phyloP scores from a whole-genome alignment of 1,139 yeast species.

The Blastobotrys buckinghamii region DNA sequence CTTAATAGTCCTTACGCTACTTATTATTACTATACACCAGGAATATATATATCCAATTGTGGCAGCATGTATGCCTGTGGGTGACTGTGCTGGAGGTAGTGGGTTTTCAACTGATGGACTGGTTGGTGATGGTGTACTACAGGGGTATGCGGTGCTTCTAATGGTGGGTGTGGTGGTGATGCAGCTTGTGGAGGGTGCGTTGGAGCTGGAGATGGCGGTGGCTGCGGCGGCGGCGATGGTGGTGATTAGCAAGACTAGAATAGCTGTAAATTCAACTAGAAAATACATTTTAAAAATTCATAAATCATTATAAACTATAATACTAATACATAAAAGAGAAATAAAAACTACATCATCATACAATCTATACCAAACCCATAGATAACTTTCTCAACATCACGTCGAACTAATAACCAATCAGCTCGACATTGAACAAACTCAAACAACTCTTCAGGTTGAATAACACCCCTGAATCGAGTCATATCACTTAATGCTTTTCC shows the following conservation, averaged over 20 bases:
- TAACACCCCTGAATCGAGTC: constrained; percentile 80
- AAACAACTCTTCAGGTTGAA: constrained; percentile 87
- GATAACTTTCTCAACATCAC: constrained; percentile 89
- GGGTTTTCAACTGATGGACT: neutral
- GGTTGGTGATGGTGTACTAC: neutral
- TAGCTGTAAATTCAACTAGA: neutral
- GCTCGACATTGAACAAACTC: constrained; percentile 84
- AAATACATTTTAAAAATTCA: neutral
- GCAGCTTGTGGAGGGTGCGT: neutral
- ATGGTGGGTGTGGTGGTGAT: neutral
- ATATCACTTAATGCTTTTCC: constrained; percentile 81
- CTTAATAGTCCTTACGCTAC: neutral
- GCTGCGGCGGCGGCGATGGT: neutral
- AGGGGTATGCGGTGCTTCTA: neutral
- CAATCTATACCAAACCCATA: constrained; percentile 69
- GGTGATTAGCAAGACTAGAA: neutral
- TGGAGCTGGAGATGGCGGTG: neutral
- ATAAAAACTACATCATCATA: constrained; percentile 43
- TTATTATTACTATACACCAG: neutral
- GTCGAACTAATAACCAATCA: constrained; percentile 75
- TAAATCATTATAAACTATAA: neutral
- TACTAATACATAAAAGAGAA: neutral
- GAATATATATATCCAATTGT: neutral
- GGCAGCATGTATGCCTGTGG: neutral
- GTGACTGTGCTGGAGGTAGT: neutral